A percentile compares a stretch with the other conserved stretches of the same genome.
Conservation (phyloP, 2,329 filamentous ascomycete species). For the Zopfia rhizophila region DNA sequence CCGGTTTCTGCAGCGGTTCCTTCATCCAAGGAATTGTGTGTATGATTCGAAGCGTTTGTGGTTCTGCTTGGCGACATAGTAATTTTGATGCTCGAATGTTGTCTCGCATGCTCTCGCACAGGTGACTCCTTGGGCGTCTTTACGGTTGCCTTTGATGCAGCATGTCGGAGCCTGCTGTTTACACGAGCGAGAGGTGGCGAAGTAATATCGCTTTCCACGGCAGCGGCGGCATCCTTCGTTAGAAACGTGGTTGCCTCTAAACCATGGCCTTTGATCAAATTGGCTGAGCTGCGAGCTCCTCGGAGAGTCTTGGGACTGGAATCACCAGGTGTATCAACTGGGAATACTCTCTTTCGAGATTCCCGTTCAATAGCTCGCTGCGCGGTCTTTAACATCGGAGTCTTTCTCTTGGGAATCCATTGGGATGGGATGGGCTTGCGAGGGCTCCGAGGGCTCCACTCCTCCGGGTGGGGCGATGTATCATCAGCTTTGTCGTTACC, state of each 20-base stretch:
- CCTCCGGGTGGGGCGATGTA: neutral
- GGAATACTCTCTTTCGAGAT: constrained; percentile 23
- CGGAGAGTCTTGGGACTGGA: constrained; percentile 22
- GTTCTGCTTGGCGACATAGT: constrained; percentile 31
- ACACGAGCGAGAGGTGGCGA: constrained; percentile 20
- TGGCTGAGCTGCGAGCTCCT: constrained; percentile 27
- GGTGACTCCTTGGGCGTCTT: constrained; percentile 33
- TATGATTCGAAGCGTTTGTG: neutral
- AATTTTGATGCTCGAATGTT: constrained; percentile 22
- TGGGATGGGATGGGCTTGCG: constrained; percentile 5
- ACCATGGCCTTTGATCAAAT: constrained; percentile 22
- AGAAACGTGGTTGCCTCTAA: constrained; percentile 33
- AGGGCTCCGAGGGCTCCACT: neutral
- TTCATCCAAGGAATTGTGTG: no score
- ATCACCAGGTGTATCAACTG: constrained; percentile 24
- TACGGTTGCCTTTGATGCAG: constrained; percentile 29
- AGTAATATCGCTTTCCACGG: constrained; percentile 32
- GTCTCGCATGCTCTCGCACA: constrained; percentile 19
- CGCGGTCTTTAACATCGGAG: constrained; percentile 33
- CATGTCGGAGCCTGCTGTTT: constrained; percentile 23
- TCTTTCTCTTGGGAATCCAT: constrained; percentile 9
- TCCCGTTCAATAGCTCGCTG: constrained; percentile 36
- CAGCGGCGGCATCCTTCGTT: constrained; percentile 39
- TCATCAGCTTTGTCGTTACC: neutral
- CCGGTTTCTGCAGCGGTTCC: neutral